Evolutionary conservation across 345 rosid genomes (phyloP), one percentile per base, ranked within the genome.

Genomic region (Linum lewisii): DNA sequence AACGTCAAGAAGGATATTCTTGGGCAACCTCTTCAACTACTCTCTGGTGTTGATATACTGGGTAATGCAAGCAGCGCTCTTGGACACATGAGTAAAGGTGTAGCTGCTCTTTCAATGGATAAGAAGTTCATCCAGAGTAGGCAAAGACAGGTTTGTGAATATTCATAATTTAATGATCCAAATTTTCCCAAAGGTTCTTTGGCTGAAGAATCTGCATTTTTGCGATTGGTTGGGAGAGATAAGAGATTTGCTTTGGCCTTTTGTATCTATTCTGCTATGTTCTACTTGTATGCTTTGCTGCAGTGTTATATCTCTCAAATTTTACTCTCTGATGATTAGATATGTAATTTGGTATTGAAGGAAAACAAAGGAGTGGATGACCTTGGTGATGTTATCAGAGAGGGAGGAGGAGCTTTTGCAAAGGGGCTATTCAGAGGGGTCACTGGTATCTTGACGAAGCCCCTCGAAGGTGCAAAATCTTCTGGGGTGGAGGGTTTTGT

Each of bases 21-120:
- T 57, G 90, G 97, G 63, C 97, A 87, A 77, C 99, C 99, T 54
- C 88, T 84, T 75, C 99, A 87, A 72, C 72, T 94, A 70, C 97
- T 94, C 19, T 90, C 90, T 36, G 95, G 99, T 69, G 84, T 94
- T 70, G 99, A 94, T 72, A 87, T 87, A 78, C 76, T 94, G 81
- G 96, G 99, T 58, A 94, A 90, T 63, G 97, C 99, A 61, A 94
- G 99, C 77, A 94, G 97, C 63, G 99, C 99, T 1, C 97, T 87
- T 69, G 99, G 97, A 45, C 93, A 87, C 78, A 90, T 90, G 99
- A 90, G 99, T 81, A 89, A 90, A 84, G 96, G 99, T 54, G 86
- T 85, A 38, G 99, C 99, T 80, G 96, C 95, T 68, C 73, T 90
- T 61, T 94, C 97, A 63, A 90, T 94, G 99, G 99, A 90, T 70